Evolutionary conservation across 495 filamentous ascomycete species (phyloP).

Genomic region (Oleoguttula mirabilis): DNA sequence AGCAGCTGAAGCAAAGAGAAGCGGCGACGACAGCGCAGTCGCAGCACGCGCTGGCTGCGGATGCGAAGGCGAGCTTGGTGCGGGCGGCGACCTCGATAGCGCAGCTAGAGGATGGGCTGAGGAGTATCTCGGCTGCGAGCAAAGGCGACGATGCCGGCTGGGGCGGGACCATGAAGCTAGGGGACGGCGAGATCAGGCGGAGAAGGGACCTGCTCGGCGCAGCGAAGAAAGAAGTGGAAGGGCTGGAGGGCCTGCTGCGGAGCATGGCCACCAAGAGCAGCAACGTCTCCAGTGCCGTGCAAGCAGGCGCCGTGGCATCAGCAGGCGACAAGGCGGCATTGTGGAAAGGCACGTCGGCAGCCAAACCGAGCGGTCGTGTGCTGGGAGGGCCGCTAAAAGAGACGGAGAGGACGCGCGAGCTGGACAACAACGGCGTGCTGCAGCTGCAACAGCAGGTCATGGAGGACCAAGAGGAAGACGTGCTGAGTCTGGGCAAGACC

Average conservation of each 20-base stretch:
- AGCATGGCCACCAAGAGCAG: conserved; percentile 50
- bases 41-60: conserved; percentile 67
- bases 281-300: neutral
- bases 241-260: conserved; percentile 67
- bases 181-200: conserved; percentile 78
- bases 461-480: conserved; percentile 70
- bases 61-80: conserved; percentile 71
- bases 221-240: conserved; percentile 73
- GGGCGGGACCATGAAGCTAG: conserved; percentile 38
- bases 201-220: conserved; percentile 66
- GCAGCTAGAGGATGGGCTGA: conserved; percentile 60
- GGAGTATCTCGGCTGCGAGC: conserved; percentile 31
- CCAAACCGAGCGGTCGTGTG: conserved; percentile 39
- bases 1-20: conserved; percentile 63
- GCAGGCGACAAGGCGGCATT: conserved; percentile 42
- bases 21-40: conserved; percentile 52
- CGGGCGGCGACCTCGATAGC: conserved; percentile 56
- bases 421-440: conserved; percentile 81
- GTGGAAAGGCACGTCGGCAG: conserved; percentile 30
- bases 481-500: conserved; percentile 63
- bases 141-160: conserved; percentile 28
- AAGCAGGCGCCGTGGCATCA: conserved; percentile 21
- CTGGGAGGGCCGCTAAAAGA: conserved; percentile 64
- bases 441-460: conserved; percentile 77
- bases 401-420: conserved; percentile 73